Evolutionary conservation across 371 early-diverging fungal genomes (phyloP), one percentile per base, ranked within the genome.

Genomic region (Mucor circinelloides): DNA sequence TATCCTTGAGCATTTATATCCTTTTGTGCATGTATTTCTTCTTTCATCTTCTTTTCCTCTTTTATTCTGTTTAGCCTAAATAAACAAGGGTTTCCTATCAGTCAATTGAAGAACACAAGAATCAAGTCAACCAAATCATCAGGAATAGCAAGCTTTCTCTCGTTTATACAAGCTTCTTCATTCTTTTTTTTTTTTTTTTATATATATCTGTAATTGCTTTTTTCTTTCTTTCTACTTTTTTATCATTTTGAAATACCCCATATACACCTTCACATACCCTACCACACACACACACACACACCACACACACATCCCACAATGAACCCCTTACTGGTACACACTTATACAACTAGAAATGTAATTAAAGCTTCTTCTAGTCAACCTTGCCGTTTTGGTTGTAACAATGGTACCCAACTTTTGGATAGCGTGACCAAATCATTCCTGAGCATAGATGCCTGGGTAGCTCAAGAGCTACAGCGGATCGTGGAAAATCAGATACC

Each of bases 401-500:
- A 52, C 52, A 27, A 10, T 52, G 27, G 52, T 6, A 21, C 52
- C 27, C 52, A 52, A 52, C 57, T 63, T 23, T 25, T 64, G 21
- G 64, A 64, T 28, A 44, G 28, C 13, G 40, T 44, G 19, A 57
- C 46, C 19, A 64, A 57, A 3, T 64, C 46, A 30, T 38, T 31
- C 30, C n/a, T 64, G 6, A 36, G 31, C n/a, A 21, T 44, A 30
- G 44, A 64, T 19, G 32, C 10, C 10, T 57, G 64, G 64, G 42
- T 64, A 40, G 64, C 64, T 7, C 40, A 40, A 30, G 64, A 64
- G 32, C 58, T 64, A 21, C n/a, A 64, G 6, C 40, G 64, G 7
- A 28, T 64, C n/a, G 15, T 5, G 19, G 21, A 42, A 25, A 44
- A 64, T 28, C 27, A 42, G 10, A 4, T 42, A 9, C 64, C 64